Conservation (phyloP, 73 alveolate genomes). For the Tetrahymena malaccensis region DNA sequence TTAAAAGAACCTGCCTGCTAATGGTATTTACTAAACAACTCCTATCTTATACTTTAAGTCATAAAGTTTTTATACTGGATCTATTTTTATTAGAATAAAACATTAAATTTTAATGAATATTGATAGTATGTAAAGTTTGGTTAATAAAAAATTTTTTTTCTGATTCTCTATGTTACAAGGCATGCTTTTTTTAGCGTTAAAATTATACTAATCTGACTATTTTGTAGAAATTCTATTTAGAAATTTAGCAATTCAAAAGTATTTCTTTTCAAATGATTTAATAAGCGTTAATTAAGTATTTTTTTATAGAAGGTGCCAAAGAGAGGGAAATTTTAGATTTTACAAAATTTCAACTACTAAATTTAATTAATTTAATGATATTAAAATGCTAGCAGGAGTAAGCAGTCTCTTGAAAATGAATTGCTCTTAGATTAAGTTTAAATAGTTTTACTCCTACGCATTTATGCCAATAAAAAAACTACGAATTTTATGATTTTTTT, state of each 20-base stretch:
- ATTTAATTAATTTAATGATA: neutral
- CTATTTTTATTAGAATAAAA: neutral
- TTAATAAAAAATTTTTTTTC: no score
- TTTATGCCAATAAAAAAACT: no score
- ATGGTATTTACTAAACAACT: neutral
- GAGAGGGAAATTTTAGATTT: neutral
- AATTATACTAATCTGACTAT: neutral
- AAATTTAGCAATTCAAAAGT: neutral
- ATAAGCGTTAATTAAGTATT: neutral
- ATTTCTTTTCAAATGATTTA: neutral
- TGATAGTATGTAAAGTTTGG: neutral
- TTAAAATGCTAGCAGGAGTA: neutral
- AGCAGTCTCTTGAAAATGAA: neutral
- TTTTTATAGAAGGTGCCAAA: neutral
- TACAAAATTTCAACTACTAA: neutral
- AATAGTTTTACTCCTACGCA: no score
- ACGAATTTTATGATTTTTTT: no score
- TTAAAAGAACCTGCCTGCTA: neutral
- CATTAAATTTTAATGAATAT: no score
- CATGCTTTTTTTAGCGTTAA: no score
- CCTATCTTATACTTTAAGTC: neutral
- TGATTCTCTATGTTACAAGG: neutral
- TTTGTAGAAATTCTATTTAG: neutral
- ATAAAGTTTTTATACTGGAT: neutral
- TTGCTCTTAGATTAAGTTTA: no score